Conservation (phyloP, 441 rosid genomes). For the Theobroma grandiflorum region DNA sequence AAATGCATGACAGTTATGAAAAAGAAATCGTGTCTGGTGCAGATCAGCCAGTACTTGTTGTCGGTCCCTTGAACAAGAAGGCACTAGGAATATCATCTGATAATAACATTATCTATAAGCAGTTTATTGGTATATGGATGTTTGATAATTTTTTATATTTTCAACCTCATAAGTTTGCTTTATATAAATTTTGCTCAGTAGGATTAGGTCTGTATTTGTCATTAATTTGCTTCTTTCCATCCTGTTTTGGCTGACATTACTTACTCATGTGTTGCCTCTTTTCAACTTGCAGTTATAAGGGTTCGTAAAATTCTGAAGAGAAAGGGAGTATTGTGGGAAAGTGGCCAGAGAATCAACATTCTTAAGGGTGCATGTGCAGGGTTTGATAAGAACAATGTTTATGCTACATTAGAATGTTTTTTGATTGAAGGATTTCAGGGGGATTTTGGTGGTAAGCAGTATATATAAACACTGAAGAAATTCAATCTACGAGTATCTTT, state of each 20-base stretch:
- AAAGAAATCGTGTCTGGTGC: slow-evolving; percentile 42
- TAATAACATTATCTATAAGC: no score
- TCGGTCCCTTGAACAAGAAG: no score
- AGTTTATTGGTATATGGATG: no score
- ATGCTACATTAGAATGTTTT: no score
- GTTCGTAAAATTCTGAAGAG: slow-evolving; percentile 55
- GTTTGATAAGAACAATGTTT: slow-evolving; percentile 29
- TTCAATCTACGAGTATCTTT: neutral
- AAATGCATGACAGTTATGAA: slow-evolving; percentile 56
- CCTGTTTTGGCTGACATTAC: slow-evolving; percentile 12
- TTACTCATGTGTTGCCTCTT: neutral
- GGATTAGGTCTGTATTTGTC: neutral
- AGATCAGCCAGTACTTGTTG: no score
- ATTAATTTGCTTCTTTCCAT: neutral
- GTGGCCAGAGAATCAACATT: slow-evolving; percentile 67
- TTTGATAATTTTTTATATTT: no score
- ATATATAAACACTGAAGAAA: neutral
- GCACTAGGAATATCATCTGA: slow-evolving; percentile 24
- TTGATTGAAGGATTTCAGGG: slow-evolving; percentile 20
- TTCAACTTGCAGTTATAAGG: slow-evolving; percentile 61
- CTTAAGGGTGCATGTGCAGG: slow-evolving; percentile 70
- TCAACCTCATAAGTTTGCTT: neutral
- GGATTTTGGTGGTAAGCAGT: slow-evolving; percentile 13
- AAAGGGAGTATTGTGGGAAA: slow-evolving; percentile 60
- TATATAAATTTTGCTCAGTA: neutral